Evolutionary conservation across 768 basidiomycete species (phyloP), one percentile per base, ranked within the genome.

Genomic region (Dentipellis sp.): DNA sequence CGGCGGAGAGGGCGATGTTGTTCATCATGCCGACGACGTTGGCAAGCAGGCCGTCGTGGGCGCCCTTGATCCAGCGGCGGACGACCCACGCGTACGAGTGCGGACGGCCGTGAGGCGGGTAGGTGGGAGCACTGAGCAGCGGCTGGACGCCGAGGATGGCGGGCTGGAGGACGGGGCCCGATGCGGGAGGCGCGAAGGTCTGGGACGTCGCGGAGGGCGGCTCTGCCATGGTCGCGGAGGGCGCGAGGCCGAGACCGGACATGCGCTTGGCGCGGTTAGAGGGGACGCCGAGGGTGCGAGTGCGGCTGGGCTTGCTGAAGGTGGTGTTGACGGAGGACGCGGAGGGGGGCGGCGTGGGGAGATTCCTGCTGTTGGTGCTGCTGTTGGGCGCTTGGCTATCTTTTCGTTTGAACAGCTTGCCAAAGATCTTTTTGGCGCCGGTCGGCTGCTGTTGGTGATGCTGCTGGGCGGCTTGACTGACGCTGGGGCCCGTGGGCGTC

Each of bases 41-140:
- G 47, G 78, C 69, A 12, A 81, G 52, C 39, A 80, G 64, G 38
- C 78, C 68, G 5, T 69, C 65, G 16, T 77, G 76, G 10, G 68
- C 66, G 22, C 77, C 78, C 66, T 91, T 92, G 61, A 85, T 66
- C 91, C 91, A 93, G 60, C 72, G 76, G 50, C 83, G 74, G 23
- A 90, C 81, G 17, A 86, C 74, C 90, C 90, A 93, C 5, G 86
- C 80, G 57, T 93, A 91, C 69, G 69, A 71, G 9, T 67, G 69
- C 1, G 78, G 74, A 2, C 75, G 71, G 5, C 71, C 73, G 39
- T 57, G 69, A 53, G 68, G 73, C 16, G 66, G 72, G 52, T 59
- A 61, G 39, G 65, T 61, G 10, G 79, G 73, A 14, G 84, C 79
- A 47, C 79, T 80, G 17, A 86, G 74, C 0, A 77, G 75, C 3